Evolutionary conservation across 2,329 filamentous ascomycete genomes (phyloP), one percentile per base, ranked within the genome.

Genomic region (Fusarium chaquense): DNA sequence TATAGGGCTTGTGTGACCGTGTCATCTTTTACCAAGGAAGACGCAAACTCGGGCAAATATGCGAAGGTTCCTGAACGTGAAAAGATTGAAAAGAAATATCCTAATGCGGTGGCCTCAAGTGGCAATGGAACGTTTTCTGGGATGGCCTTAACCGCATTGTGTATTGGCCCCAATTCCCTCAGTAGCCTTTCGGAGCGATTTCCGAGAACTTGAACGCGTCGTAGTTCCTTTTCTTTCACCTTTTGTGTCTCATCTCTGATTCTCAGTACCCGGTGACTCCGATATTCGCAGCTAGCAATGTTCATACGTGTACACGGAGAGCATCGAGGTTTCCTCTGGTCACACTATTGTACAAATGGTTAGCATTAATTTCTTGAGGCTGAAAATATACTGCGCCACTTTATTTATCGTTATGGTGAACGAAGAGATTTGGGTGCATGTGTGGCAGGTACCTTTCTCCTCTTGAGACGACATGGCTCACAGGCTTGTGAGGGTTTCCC

Each of bases 401-500:
- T 13, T 26, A 6, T 5, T 3, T 18, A 5, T 24, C 9, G 6
- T 28, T 22, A 5, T 22, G n/a, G 30, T 8, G 11, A 12, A 11
- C 24, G 15, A 18, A 26, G 7, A 44, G 5, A 22, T 10, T 24
- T 20, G 18, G 11, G 20, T 20, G 36, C 18, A 20, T 3, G 5
- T 15, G 32, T 33, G 13, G 2, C 47, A 4, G 10, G 36, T 30
- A 58, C 55, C 36, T 58, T 58, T 52, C 55, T 58, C 18, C 46
- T 52, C 36, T 58, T 58, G 18, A 43, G 36, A 22, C 55, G 55
- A 43, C 46, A 58, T 6, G 46, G 55, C 13, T 58, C 55, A 35
- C 55, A 58, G 6, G 55, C 55, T 11, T 41, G 28, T 18, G 55
- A 58, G 15, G 55, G 55, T 10, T 58, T 58, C 46, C 55, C 55